These are phyloP conservation scores for Sporothrix phasma DNA, from an alignment of 2,329 filamentous ascomycete genomes.

Conservation along the genomic window DNA sequence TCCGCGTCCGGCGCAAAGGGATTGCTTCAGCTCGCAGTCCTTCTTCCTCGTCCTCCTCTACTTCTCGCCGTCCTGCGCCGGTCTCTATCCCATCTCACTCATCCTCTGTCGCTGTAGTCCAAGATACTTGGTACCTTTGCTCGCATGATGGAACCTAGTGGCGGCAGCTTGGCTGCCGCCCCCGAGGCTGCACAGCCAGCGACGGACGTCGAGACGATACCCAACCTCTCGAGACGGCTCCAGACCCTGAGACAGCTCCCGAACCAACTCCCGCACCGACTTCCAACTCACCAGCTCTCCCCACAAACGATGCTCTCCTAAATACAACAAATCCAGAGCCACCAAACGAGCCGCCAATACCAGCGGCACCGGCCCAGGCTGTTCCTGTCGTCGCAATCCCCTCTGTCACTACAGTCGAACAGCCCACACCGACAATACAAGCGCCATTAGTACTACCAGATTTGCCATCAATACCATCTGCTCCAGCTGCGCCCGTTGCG, in stretches of 20 bases:
- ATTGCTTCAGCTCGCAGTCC: background rate
- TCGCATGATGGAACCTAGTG: slow-evolving; percentile 11
- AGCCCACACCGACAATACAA: background rate
- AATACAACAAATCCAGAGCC: background rate
- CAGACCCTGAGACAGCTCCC: background rate
- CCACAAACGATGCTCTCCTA: background rate
- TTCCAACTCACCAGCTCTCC: background rate
- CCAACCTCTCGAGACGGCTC: background rate
- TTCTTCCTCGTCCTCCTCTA: background rate
- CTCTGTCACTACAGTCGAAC: background rate
- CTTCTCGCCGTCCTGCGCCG: background rate
- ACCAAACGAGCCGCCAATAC: background rate
- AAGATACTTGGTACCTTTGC: background rate
- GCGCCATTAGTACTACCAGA: background rate
- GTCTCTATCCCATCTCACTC: background rate
- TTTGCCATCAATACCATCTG: no score
- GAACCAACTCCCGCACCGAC: background rate
- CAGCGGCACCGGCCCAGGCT: background rate
- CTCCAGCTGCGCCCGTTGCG: background rate
- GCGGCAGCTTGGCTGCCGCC: slow-evolving; percentile 9
- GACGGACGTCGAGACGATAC: background rate
- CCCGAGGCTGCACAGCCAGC: background rate
- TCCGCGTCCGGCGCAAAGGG: background rate
- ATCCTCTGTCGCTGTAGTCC: background rate
- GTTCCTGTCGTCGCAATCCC: no score